Evolutionary conservation across 2,329 filamentous ascomycete genomes (phyloP).

Genomic region (Paecilomyces variotii): DNA sequence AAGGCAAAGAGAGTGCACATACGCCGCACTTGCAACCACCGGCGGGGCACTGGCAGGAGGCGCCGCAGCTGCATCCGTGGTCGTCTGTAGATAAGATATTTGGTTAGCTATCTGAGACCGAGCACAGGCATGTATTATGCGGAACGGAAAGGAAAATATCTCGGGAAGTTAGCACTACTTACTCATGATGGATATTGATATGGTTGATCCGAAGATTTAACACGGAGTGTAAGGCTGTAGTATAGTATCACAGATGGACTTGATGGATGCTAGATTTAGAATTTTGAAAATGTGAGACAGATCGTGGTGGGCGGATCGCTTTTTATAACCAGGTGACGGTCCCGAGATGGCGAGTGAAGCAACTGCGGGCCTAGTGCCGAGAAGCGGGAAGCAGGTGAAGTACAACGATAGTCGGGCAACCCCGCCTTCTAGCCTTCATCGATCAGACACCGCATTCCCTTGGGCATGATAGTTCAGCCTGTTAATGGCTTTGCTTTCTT

Average conservation of each 20-base stretch:
- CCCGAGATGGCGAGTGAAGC: neutral
- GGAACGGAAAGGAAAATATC: neutral
- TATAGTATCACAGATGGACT: constrained; percentile 6
- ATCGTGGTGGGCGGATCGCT: neutral
- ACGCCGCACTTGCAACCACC: constrained; percentile 33
- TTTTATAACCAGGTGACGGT: neutral
- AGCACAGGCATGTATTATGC: too few relatives aligned
- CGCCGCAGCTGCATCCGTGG: constrained; percentile 34
- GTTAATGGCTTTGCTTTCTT: neutral
- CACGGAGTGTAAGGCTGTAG: neutral
- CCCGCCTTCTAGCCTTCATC: neutral
- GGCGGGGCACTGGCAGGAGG: constrained; percentile 34
- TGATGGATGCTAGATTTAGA: neutral
- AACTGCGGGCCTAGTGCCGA: neutral
- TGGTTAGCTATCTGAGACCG: neutral
- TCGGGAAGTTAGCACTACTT: constrained; percentile 3
- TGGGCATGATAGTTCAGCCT: neutral
- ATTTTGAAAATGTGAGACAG: neutral
- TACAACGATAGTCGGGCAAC: neutral
- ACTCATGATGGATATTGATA: constrained; percentile 16
- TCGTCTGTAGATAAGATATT: constrained; percentile 11
- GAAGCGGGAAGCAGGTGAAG: neutral
- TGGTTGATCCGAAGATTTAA: neutral
- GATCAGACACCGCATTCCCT: neutral
- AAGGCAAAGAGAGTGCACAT: constrained; percentile 9